phyloP scores from a whole-genome alignment of 2,329 filamentous ascomycete genomes.

The Botrytis fabae region DNA sequence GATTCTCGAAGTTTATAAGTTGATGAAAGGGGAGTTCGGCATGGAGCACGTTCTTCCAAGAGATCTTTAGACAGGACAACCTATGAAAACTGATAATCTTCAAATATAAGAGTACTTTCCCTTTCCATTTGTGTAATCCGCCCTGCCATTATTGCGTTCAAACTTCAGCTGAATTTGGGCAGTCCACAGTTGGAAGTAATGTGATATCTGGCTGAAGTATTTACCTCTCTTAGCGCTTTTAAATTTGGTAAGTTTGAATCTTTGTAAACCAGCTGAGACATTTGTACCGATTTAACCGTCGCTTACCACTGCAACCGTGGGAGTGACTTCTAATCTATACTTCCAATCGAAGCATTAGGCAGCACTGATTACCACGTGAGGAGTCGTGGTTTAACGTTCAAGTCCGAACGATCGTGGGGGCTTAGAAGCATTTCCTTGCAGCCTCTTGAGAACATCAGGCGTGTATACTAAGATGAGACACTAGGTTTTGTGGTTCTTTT shows the following conservation, averaged over 20 bases:
- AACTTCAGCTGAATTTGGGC: not conserved
- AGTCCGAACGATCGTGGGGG: not conserved
- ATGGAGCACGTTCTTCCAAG: conserved; percentile 13
- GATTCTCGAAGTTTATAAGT: not conserved
- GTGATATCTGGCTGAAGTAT: not conserved
- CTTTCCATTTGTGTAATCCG: not conserved
- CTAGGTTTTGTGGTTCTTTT: not conserved
- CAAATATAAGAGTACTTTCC: not conserved
- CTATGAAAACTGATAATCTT: not conserved
- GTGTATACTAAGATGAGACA: not conserved
- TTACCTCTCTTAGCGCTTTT: not conserved
- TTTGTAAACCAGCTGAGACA: not conserved
- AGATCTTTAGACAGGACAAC: not conserved
- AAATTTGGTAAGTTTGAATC: not conserved
- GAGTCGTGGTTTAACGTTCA: not conserved
- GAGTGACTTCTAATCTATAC: not conserved
- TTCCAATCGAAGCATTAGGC: not conserved
- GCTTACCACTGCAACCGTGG: not conserved
- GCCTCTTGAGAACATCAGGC: not conserved
- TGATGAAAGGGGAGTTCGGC: not conserved
- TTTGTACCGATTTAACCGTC: not conserved
- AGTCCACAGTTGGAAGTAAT: not conserved
- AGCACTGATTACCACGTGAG: too few species aligned
- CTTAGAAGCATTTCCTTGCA: not conserved
- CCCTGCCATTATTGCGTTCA: not conserved